Evolutionary conservation across 2,329 filamentous ascomycete genomes (phyloP), one percentile per base, ranked within the genome.

Genomic region (Fusarium solani-melongenae): DNA sequence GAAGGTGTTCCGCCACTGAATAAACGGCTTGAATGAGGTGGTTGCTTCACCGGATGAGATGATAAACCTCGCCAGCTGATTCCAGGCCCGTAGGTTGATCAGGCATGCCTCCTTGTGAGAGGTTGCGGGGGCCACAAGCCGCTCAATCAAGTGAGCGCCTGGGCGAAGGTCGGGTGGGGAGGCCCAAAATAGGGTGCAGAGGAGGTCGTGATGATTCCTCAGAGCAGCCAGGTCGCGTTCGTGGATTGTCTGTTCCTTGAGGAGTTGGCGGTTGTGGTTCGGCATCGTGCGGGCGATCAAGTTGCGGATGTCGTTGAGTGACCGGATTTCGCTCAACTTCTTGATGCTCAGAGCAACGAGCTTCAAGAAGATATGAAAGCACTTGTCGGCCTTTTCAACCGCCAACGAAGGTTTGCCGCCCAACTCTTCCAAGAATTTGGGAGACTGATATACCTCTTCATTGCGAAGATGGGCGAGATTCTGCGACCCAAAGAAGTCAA

Each of bases 281-380:
- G 91, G 91, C 64, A 91, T 85, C 1, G 90, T 87, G 31, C 91
- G 87, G 15, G 89, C 84, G 9, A 92, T 84, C 20, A 93, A 76
- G 70, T 92, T 92, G 22, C 86, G 84, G 64, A 92, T 86, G 55
- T 91, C 88, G 44, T 91, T 92, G 12, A 80, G 77, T 12, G 87
- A 83, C 3, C 83, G 85, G n/a, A 82, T 79, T 6, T 84, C 81
- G 34, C 82, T 83, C 41, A 92, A 82, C 51, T 86, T 86, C 53
- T 84, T 84, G 49, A 92, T 89, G 38, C 87, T 86, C 57, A 91
- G 75, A 2, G 87, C 91, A 38, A 92, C 79, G 17, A 92, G 85
- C 77, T 93, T 93, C 59, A 93, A 83, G 61, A 92, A 91, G 24
- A 92, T 87, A 76, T 92, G 91, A 73, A 93, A 93, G 76, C 90